phyloP scores from a whole-genome alignment of 495 filamentous ascomycete species.

The Podospora anserina region DNA sequence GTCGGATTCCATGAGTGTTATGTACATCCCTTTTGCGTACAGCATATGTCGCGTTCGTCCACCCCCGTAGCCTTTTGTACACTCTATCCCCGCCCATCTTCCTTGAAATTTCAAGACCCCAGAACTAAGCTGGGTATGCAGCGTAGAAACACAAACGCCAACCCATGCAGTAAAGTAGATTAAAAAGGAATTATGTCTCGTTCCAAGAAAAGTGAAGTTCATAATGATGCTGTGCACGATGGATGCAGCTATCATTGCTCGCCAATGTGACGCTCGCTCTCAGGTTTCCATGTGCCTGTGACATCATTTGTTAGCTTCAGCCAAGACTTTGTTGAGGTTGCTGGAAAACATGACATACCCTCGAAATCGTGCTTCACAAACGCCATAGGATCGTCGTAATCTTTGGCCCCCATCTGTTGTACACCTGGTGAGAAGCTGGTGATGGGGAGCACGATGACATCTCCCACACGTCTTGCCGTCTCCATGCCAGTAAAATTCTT shows the following conservation, averaged over 20 bases:
- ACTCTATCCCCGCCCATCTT: background rate
- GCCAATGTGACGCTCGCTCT: constrained; percentile 60
- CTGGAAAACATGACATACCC: constrained; percentile 50
- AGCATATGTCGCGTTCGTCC: background rate
- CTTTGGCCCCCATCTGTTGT: constrained; percentile 87
- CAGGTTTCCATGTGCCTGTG: constrained; percentile 77
- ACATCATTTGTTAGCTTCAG: background rate
- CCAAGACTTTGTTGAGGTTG: background rate
- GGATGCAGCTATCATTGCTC: constrained; percentile 26
- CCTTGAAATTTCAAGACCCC: background rate
- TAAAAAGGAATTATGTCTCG: constrained; percentile 19
- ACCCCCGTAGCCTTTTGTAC: background rate
- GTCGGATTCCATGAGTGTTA: background rate
- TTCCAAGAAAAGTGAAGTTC: constrained; percentile 13
- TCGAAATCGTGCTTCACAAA: constrained; percentile 98
- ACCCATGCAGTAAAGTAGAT: constrained; percentile 20
- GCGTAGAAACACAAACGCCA: constrained; percentile 19
- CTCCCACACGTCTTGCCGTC: constrained; percentile 77
- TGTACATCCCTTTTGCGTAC: constrained; percentile 1
- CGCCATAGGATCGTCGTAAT: constrained; percentile 90
- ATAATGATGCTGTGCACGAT: constrained; percentile 4
- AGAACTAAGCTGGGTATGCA: constrained; percentile 16
- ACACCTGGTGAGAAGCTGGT: constrained; percentile 97
- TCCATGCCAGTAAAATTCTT: constrained; percentile 86
- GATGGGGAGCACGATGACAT: constrained; percentile 91